A percentile compares a stretch with the other conserved stretches of the same genome.
phyloP scores from a whole-genome alignment of 169 alveolate genomes.

The Cryptosporidium viatorum region DNA sequence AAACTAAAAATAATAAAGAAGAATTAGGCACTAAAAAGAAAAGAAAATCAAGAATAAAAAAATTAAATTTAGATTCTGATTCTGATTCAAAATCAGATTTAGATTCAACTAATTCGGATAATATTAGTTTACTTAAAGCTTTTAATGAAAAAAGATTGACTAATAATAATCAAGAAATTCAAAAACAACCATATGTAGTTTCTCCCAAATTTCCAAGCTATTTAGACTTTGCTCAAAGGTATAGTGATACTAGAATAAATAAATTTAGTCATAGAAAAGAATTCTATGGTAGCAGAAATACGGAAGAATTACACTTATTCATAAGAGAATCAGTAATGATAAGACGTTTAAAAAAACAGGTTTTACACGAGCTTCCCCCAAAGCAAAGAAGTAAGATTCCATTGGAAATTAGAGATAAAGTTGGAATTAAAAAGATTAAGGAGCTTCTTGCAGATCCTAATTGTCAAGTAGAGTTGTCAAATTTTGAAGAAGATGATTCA shows the following conservation, averaged over 20 bases:
- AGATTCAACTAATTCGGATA: background rate
- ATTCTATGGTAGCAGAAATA: slow-evolving; percentile 86
- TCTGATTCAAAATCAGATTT: background rate
- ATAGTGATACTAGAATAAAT: slow-evolving; percentile 82
- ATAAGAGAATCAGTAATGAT: slow-evolving; percentile 90
- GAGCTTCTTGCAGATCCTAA: slow-evolving; percentile 45
- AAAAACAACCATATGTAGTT: slow-evolving; percentile 28
- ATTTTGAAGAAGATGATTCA: slow-evolving; percentile 73
- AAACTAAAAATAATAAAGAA: background rate
- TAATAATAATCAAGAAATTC: background rate
- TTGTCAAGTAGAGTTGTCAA: slow-evolving; percentile 23
- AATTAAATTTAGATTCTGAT: background rate
- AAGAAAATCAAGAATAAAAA: background rate
- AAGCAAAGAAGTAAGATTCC: slow-evolving; percentile 92
- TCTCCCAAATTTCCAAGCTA: slow-evolving; percentile 82
- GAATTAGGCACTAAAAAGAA: background rate
- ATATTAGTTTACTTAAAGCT: background rate
- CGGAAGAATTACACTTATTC: slow-evolving; percentile 87
- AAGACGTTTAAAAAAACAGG: slow-evolving; percentile 94
- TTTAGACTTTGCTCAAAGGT: slow-evolving; percentile 84
- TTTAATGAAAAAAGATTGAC: background rate
- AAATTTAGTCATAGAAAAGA: slow-evolving; percentile 82
- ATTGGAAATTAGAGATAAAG: slow-evolving; percentile 80
- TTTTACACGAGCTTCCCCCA: slow-evolving; percentile 93
- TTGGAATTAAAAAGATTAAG: slow-evolving; percentile 30